Evolutionary conservation across 73 alveolate species (phyloP).

Genomic region (Tetrahymena borealis): DNA sequence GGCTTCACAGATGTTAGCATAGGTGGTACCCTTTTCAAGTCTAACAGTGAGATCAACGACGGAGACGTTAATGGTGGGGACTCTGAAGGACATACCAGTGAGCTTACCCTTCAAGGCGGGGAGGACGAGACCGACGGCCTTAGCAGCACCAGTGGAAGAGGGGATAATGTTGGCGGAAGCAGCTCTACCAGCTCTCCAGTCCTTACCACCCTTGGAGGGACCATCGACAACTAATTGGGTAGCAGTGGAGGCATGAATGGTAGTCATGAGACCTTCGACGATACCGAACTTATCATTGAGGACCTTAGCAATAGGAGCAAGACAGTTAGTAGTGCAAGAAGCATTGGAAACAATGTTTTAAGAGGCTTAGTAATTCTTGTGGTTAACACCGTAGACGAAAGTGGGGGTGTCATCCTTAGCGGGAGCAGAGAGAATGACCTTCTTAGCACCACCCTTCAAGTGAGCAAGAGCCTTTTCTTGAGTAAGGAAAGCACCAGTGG

Average conservation of each 20-base stretch:
- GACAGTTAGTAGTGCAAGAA: slow-evolving; percentile 97
- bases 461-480: slow-evolving; percentile 78
- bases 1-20: slow-evolving; percentile 79
- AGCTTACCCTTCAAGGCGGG: slow-evolving; percentile 92
- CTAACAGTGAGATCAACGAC: slow-evolving; percentile 93
- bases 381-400: slow-evolving; percentile 89
- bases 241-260: slow-evolving; percentile 95
- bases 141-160: slow-evolving; percentile 97
- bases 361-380: slow-evolving; percentile 64
- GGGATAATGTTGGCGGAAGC: slow-evolving; percentile 94
- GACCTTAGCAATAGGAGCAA: slow-evolving; percentile 95
- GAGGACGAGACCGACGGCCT: slow-evolving; percentile 93
- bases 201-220: slow-evolving; percentile 97
- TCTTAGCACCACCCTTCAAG: slow-evolving; percentile 91
- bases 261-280: slow-evolving; percentile 93
- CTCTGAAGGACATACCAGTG: slow-evolving; percentile 99
- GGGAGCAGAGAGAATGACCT: slow-evolving; percentile 89
- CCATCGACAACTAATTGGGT: slow-evolving; percentile 95
- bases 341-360: slow-evolving; percentile 89
- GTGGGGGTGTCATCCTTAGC: slow-evolving; percentile 85
- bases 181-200: slow-evolving; percentile 98
- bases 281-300: slow-evolving; percentile 94
- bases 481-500: slow-evolving; percentile 89
- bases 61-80: slow-evolving; percentile 94
- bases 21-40: slow-evolving; percentile 77